phyloP scores from a whole-genome alignment of 2,329 filamentous ascomycete species.

The Alternaria brassicae region DNA sequence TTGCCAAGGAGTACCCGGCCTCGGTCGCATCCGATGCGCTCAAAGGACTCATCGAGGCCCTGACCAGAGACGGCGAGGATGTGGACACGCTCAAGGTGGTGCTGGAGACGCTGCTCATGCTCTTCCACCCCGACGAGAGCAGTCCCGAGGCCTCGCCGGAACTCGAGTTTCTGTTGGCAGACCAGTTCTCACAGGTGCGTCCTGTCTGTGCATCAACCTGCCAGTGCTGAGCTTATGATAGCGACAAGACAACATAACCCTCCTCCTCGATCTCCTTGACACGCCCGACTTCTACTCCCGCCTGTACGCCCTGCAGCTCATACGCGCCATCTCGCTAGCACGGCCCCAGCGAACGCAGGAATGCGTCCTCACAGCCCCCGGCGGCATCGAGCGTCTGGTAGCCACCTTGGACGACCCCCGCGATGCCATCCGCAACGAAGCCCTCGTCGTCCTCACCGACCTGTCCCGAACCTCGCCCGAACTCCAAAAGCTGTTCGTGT shows the following conservation, averaged over 20 bases:
- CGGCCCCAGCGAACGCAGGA: conserved; percentile 92
- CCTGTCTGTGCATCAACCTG: conserved; percentile 13
- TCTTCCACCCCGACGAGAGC: conserved; percentile 75
- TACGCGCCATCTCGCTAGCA: conserved; percentile 83
- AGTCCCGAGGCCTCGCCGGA: conserved; percentile 92
- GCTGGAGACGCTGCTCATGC: conserved; percentile 91
- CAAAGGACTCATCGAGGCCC: conserved; percentile 81
- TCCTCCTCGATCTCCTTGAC: conserved; percentile 88
- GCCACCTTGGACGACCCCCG: conserved; percentile 81
- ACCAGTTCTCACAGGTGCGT: conserved; percentile 90
- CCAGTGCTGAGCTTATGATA: conserved; percentile 62
- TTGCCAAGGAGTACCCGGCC: conserved; percentile 94
- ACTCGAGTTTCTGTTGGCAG: conserved; percentile 92
- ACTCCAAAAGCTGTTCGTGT: conserved; percentile 93
- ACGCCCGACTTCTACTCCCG: conserved; percentile 87
- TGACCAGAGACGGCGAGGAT: conserved; percentile 89
- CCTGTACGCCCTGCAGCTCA: conserved; percentile 87
- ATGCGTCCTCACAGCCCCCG: conserved; percentile 85
- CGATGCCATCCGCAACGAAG: conserved; percentile 85
- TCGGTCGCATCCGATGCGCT: conserved; percentile 94
- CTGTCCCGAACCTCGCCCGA: conserved; percentile 86
- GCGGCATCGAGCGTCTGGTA: conserved; percentile 87
- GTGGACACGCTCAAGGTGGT: conserved; percentile 96
- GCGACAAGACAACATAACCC: conserved; percentile 93
- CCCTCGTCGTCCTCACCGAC: conserved; percentile 83